A percentile compares a stretch with the other conserved stretches of the same genome.
phyloP scores from a whole-genome alignment of 768 basidiomycete species.

The Tricholoma furcatifolium region DNA sequence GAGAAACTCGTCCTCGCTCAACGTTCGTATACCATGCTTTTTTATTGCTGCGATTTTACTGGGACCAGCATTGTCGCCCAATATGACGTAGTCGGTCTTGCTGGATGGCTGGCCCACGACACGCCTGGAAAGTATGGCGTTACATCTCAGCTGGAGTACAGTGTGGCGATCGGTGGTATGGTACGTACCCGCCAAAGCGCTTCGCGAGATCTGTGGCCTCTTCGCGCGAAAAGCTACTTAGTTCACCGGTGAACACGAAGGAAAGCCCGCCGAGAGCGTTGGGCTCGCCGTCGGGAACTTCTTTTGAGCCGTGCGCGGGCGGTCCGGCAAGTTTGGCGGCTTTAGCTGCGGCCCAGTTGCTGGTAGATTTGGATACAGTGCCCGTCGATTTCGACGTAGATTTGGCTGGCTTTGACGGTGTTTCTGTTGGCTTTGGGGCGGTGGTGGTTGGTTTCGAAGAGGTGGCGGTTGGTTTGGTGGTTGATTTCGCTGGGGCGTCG shows the following conservation, averaged over 20 bases:
- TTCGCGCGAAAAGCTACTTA: slow-evolving; percentile 83
- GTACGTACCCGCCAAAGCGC: slow-evolving; percentile 85
- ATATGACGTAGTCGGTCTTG: slow-evolving; percentile 85
- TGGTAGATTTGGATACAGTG: slow-evolving; percentile 4
- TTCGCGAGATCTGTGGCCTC: slow-evolving; percentile 88
- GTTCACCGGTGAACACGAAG: slow-evolving; percentile 95
- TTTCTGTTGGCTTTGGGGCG: too few species aligned
- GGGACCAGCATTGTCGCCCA: slow-evolving; percentile 87
- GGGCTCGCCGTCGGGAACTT: slow-evolving; percentile 67
- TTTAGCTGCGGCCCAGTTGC: slow-evolving; percentile 44
- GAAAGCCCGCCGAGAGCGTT: slow-evolving; percentile 82
- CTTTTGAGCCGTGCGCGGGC: slow-evolving; percentile 63
- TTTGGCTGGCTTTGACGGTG: slow-evolving; percentile 11
- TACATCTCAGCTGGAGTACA: slow-evolving; percentile 2
- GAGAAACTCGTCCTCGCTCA: slow-evolving; percentile 88
- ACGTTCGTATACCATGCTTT: slow-evolving; percentile 71
- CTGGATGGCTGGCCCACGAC: slow-evolving; percentile 87
- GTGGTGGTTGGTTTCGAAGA: too few species aligned
- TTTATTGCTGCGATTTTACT: slow-evolving; percentile 86
- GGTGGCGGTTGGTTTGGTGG: too few species aligned
- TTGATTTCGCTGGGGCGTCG: too few species aligned
- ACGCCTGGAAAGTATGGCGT: slow-evolving; percentile 48
- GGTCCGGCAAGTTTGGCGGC: slow-evolving; percentile 66
- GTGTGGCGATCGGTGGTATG: not conserved
- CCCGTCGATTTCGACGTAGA: slow-evolving; percentile 27